These are phyloP conservation scores for Streptanthus diversifolius DNA, from an alignment of 345 rosid genomes.

Conservation along the genomic window DNA sequence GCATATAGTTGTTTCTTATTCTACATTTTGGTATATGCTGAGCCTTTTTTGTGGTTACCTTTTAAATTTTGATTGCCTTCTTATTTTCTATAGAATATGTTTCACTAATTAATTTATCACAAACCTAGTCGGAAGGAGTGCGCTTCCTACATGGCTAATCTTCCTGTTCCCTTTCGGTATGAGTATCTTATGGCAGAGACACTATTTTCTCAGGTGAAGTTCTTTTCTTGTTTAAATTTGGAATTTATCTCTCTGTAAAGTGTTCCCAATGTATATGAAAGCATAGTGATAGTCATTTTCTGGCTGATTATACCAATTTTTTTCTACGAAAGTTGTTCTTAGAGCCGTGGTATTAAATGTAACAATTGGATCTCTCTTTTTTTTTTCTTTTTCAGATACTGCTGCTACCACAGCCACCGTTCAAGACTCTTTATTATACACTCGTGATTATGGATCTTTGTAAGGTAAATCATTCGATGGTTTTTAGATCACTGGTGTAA, in stretches of 20 bases:
- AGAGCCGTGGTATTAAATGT: background rate
- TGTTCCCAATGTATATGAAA: background rate
- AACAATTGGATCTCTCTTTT: conserved; percentile 18
- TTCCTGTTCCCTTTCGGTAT: conserved; percentile 93
- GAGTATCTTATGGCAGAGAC: conserved; percentile 99
- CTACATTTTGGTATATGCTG: background rate
- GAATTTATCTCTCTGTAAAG: background rate
- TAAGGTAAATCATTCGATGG: conserved; percentile 50
- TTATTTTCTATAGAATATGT: conserved; percentile 28
- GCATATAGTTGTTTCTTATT: background rate
- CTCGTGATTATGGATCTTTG: conserved; percentile 97
- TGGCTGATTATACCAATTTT: background rate
- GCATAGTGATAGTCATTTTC: background rate
- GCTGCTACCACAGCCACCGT: conserved; percentile 86
- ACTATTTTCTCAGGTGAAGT: conserved; percentile 84
- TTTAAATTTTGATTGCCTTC: background rate
- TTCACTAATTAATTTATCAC: conserved; percentile 58
- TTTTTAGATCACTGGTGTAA: background rate
- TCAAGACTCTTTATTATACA: conserved; percentile 88
- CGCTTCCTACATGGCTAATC: conserved; percentile 85
- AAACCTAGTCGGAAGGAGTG: conserved; percentile 99
- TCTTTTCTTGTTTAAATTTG: conserved; percentile 7
- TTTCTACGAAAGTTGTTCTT: background rate
- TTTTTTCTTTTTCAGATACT: conserved; percentile 58
- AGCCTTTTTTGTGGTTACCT: background rate